phyloP scores from a whole-genome alignment of 768 basidiomycete species.

The Plicaturopsis crispa region DNA sequence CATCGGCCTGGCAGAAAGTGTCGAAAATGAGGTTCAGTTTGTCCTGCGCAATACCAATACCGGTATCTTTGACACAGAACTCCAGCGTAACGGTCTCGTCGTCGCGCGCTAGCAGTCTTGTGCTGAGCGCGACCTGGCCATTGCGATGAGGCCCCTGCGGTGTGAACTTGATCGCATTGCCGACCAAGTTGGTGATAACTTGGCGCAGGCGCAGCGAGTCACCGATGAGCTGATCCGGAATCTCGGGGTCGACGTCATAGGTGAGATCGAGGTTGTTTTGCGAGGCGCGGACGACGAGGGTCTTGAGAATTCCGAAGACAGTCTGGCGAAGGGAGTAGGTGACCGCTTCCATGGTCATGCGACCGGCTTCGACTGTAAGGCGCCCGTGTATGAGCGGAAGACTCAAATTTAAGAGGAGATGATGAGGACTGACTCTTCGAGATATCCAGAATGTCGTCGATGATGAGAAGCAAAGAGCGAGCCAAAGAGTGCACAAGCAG shows the following conservation, averaged over 20 bases:
- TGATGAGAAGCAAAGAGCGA: slow-evolving; percentile 87
- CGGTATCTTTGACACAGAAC: slow-evolving; percentile 96
- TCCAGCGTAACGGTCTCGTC: slow-evolving; percentile 85
- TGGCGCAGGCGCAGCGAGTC: slow-evolving; percentile 92
- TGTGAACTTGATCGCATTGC: slow-evolving; percentile 97
- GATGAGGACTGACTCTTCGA: slow-evolving; percentile 78
- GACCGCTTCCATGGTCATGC: slow-evolving; percentile 99
- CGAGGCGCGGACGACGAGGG: slow-evolving; percentile 92
- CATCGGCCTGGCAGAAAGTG: slow-evolving; percentile 98
- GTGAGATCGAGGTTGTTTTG: slow-evolving; percentile 96
- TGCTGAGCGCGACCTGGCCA: slow-evolving; percentile 88
- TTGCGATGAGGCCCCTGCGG: slow-evolving; percentile 70
- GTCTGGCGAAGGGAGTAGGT: slow-evolving; percentile 96
- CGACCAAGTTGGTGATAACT: slow-evolving; percentile 92
- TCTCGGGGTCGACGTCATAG: slow-evolving; percentile 91
- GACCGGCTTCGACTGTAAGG: slow-evolving; percentile 85
- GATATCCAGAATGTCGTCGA: slow-evolving; percentile 99
- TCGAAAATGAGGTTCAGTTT: slow-evolving; percentile 98
- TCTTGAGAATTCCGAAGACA: slow-evolving; percentile 96
- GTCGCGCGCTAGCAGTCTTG: slow-evolving; percentile 69
- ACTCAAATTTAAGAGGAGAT: not conserved
- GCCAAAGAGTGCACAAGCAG: slow-evolving; percentile 94
- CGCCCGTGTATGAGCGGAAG: slow-evolving; percentile 11
- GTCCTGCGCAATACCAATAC: slow-evolving; percentile 98
- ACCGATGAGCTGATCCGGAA: slow-evolving; percentile 95